These are phyloP conservation scores for Gamarada debralockiae DNA, from an alignment of 495 filamentous ascomycete species.

Conservation along the genomic window DNA sequence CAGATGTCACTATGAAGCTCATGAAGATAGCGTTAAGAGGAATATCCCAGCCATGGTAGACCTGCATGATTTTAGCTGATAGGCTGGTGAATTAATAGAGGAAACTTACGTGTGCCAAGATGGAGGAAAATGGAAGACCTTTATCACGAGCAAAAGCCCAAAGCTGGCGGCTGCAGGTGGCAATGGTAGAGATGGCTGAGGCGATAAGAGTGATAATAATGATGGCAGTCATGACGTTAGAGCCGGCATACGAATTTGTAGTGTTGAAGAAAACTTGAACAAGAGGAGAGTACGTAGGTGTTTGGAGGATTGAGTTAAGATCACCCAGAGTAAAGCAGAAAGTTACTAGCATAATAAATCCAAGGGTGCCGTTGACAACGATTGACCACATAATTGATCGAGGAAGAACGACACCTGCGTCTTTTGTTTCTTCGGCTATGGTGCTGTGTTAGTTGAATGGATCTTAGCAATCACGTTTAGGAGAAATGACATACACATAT, in stretches of 20 bases:
- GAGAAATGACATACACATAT: slow-evolving; percentile 34
- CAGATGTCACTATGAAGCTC: too few species aligned
- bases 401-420: slow-evolving; percentile 43
- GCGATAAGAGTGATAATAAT: slow-evolving; percentile 7
- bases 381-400: slow-evolving; percentile 36
- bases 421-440: slow-evolving; percentile 43
- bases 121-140: slow-evolving; percentile 39
- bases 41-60: too few species aligned
- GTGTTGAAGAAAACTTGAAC: slow-evolving; percentile 45
- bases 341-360: slow-evolving; percentile 40
- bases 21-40: too few species aligned
- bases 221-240: slow-evolving; percentile 8
- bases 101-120: slow-evolving; percentile 31
- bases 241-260: slow-evolving; percentile 33
- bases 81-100: background rate
- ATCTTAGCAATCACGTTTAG: slow-evolving; percentile 23
- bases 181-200: slow-evolving; percentile 22
- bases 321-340: slow-evolving; percentile 42
- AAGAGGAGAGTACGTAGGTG: slow-evolving; percentile 39
- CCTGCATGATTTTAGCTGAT: too few species aligned
- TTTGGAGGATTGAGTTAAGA: slow-evolving; percentile 30
- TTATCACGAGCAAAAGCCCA: slow-evolving; percentile 53
- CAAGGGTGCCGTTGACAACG: slow-evolving; percentile 18
- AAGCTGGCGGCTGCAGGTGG: slow-evolving; percentile 45
- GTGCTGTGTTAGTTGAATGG: background rate